Percentiles rank a stretch among this genome's conserved stretches.
Conservation (phyloP, 2,329 filamentous ascomycete genomes). For the Aureobasidium sp. region DNA sequence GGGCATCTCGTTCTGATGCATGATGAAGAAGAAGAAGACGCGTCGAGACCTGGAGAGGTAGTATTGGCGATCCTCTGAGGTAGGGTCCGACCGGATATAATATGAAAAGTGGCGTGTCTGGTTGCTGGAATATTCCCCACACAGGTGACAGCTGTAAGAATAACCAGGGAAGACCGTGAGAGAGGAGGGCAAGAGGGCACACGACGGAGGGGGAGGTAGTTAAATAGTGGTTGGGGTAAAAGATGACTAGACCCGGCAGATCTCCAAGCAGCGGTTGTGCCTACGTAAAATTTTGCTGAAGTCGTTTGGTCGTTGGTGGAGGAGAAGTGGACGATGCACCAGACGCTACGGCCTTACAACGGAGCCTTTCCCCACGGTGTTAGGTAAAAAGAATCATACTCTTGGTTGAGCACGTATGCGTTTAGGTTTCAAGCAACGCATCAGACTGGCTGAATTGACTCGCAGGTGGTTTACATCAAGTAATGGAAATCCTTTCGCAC, state of each 20-base stretch:
- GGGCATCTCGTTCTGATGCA: constrained; percentile 11
- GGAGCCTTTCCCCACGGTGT: constrained; percentile 7
- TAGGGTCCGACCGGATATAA: background rate
- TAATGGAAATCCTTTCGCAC: constrained; percentile 2
- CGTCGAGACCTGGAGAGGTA: background rate
- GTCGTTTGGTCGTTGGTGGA: constrained; percentile 6
- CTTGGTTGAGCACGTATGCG: constrained; percentile 10
- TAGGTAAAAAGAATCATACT: constrained; percentile 10
- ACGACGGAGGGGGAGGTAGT: constrained; percentile 10
- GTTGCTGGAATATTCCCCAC: constrained; percentile 2
- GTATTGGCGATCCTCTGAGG: background rate
- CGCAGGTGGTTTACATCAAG: background rate
- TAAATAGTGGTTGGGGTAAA: constrained; percentile 13
- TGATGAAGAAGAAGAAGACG: background rate
- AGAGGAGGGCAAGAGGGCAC: background rate
- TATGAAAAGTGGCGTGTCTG: background rate
- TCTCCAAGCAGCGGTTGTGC: background rate
- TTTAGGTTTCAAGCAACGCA: constrained; percentile 10
- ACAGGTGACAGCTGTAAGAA: constrained; percentile 10
- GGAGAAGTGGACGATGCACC: constrained; percentile 13
- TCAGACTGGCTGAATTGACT: background rate
- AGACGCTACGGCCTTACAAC: constrained; percentile 15
- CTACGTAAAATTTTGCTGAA: constrained; percentile 10
- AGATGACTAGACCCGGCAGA: background rate
- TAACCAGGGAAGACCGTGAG: background rate